Percentiles rank a stretch among this genome's conserved stretches.
Conservation (phyloP, 352 stramenopile genomes). For the Pythium phragmiticola region DNA sequence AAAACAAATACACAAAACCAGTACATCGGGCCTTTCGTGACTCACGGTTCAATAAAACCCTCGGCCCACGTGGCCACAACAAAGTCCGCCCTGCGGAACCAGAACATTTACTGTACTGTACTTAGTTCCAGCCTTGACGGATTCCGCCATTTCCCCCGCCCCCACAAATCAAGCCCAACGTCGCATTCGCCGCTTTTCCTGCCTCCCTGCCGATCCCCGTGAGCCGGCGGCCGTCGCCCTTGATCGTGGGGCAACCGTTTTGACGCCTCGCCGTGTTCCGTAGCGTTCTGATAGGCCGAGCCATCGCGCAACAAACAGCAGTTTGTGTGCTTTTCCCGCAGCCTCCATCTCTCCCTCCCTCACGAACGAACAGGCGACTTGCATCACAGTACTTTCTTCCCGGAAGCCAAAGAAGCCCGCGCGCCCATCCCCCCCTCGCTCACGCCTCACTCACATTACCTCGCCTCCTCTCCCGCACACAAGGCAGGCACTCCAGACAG, state of each 20-base stretch:
- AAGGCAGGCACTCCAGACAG: too few relatives aligned
- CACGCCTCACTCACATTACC: background rate
- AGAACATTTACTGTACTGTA: constrained; percentile 7
- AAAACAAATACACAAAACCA: too few relatives aligned
- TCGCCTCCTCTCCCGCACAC: too few relatives aligned
- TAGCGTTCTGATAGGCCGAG: background rate
- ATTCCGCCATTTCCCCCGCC: background rate
- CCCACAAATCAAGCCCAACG: background rate
- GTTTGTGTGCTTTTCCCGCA: background rate
- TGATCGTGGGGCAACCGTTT: background rate
- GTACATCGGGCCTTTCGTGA: background rate
- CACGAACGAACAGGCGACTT: too few relatives aligned
- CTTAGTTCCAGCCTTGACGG: background rate
- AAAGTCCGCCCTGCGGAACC: background rate
- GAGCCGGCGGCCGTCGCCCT: background rate
- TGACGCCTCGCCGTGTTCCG: background rate
- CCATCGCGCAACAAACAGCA: background rate
- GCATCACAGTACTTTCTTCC: too few relatives aligned
- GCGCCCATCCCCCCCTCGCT: background rate
- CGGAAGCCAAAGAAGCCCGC: too few relatives aligned
- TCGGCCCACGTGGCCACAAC: background rate
- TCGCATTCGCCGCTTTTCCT: too few relatives aligned
- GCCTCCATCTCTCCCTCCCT: too few relatives aligned
- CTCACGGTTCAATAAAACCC: background rate
- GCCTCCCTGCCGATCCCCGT: too few relatives aligned